These are phyloP conservation scores for Ophiostoma angusticollis DNA, from an alignment of 2,329 filamentous ascomycete species.

Conservation along the genomic window DNA sequence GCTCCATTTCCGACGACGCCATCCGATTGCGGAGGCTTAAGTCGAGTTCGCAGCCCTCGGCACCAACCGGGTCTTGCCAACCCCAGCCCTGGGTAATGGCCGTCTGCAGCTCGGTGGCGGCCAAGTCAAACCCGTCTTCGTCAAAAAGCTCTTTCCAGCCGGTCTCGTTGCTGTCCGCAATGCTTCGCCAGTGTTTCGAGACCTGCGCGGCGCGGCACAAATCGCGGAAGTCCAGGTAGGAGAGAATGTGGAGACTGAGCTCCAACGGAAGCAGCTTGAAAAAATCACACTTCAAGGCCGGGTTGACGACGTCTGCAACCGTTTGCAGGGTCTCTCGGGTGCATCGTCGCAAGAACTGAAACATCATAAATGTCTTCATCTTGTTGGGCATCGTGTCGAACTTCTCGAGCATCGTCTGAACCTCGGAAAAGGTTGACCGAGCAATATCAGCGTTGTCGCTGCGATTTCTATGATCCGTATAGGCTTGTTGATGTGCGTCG, in stretches of 20 bases:
- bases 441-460: conserved; percentile 4
- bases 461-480: too few relatives aligned
- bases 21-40: conserved; percentile 48
- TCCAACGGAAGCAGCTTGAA: conserved; percentile 72
- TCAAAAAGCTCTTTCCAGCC: conserved; percentile 93
- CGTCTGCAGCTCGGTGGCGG: conserved; percentile 68
- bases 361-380: conserved; percentile 94
- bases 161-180: conserved; percentile 85
- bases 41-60: conserved; percentile 68
- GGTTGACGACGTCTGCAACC: conserved; percentile 82
- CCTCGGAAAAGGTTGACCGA: conserved; percentile 52
- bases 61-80: conserved; percentile 78
- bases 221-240: conserved; percentile 73
- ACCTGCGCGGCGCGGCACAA: conserved; percentile 86
- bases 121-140: conserved; percentile 64
- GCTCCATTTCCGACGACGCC: conserved; percentile 40
- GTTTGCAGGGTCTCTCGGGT: conserved; percentile 79
- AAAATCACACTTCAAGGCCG: conserved; percentile 89
- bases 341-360: conserved; percentile 81
- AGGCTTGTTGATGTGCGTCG: conserved; percentile 9
- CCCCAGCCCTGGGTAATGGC: conserved; percentile 91
- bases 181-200: conserved; percentile 83
- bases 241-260: conserved; percentile 74
- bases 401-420: conserved; percentile 73
- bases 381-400: conserved; percentile 86